phyloP scores from a whole-genome alignment of 1,284 basidiomycete species.

The Phlebopus sp. region DNA sequence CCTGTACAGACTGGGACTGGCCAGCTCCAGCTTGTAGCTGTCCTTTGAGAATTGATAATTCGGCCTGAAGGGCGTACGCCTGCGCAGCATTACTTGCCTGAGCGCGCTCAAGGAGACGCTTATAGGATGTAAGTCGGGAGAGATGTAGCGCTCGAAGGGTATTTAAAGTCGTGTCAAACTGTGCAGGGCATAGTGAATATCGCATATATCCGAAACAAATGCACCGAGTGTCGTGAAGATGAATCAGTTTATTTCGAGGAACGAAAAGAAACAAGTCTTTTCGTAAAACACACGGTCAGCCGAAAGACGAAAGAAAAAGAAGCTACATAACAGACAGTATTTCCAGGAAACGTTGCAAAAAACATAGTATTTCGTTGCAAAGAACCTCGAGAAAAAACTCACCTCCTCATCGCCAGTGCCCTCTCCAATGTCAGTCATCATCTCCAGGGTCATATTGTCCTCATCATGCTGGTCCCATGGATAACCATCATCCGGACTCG shows the following conservation, averaged over 20 bases:
- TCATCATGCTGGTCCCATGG: slow-evolving; percentile 30
- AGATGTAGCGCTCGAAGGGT: slow-evolving; percentile 57
- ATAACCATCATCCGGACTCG: slow-evolving; percentile 18
- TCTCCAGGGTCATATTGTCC: slow-evolving; percentile 52
- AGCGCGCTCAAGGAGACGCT: slow-evolving; percentile 70
- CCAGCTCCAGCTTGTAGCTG: slow-evolving; percentile 12
- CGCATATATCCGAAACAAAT: background rate
- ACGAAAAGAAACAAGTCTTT: background rate
- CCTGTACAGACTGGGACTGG: slow-evolving; percentile 7
- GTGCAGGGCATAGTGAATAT: slow-evolving; percentile 10
- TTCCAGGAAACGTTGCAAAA: no score
- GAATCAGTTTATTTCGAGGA: background rate
- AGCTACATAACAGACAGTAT: no score
- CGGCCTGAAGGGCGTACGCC: slow-evolving; percentile 75
- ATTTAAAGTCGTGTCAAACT: slow-evolving; percentile 61
- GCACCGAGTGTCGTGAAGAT: no score
- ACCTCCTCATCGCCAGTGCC: slow-evolving; percentile 70
- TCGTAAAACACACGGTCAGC: background rate
- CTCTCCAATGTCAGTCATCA: slow-evolving; percentile 68
- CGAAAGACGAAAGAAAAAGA: background rate
- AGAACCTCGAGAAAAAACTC: slow-evolving; percentile 11
- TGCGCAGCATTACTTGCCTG: slow-evolving; percentile 75
- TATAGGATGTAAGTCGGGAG: slow-evolving; percentile 66
- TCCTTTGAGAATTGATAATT: slow-evolving; percentile 47
- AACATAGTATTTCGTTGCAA: background rate